Evolutionary conservation across 129 eudicot species (phyloP).

Genomic region (Chrysanthemum seticuspe): DNA sequence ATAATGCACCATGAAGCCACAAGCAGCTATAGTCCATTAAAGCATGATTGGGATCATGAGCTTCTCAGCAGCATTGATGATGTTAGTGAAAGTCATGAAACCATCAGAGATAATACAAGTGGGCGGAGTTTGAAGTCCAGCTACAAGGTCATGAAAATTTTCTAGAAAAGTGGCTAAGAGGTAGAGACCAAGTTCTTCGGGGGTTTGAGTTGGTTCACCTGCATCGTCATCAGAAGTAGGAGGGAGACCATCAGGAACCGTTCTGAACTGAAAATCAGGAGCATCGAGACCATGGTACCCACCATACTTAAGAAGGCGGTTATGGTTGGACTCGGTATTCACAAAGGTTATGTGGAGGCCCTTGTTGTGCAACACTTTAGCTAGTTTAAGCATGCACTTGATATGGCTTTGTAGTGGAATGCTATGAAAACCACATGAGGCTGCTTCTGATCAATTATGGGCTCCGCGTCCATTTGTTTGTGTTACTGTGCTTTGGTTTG

Average conservation of each 20-base stretch:
- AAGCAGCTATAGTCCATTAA: constrained; percentile 28
- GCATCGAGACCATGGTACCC: constrained; percentile 29
- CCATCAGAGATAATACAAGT: constrained; percentile 42
- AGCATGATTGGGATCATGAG: constrained; percentile 24
- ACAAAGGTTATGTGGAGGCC: constrained; percentile 54
- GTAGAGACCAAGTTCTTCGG: background rate
- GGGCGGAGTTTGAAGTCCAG: constrained; percentile 27
- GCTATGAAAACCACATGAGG: constrained; percentile 38
- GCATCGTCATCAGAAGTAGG: constrained; percentile 2
- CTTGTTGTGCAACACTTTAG: constrained; percentile 38
- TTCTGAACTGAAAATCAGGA: constrained; percentile 35
- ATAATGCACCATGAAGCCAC: constrained; percentile 32
- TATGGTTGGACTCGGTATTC: constrained; percentile 47
- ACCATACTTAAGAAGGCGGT: constrained; percentile 32
- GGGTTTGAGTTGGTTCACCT: background rate
- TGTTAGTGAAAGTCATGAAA: constrained; percentile 34
- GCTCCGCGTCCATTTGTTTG: background rate
- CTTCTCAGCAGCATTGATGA: constrained; percentile 15
- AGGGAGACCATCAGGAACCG: constrained; percentile 56
- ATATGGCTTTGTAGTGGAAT: constrained; percentile 58
- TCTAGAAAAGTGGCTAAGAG: constrained; percentile 21
- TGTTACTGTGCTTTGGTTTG: background rate
- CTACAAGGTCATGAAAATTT: constrained; percentile 23
- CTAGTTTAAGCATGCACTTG: constrained; percentile 48
- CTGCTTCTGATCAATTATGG: constrained; percentile 9